Conservation (phyloP, 1,284 basidiomycete species). For the Rhodotorula sp. region DNA sequence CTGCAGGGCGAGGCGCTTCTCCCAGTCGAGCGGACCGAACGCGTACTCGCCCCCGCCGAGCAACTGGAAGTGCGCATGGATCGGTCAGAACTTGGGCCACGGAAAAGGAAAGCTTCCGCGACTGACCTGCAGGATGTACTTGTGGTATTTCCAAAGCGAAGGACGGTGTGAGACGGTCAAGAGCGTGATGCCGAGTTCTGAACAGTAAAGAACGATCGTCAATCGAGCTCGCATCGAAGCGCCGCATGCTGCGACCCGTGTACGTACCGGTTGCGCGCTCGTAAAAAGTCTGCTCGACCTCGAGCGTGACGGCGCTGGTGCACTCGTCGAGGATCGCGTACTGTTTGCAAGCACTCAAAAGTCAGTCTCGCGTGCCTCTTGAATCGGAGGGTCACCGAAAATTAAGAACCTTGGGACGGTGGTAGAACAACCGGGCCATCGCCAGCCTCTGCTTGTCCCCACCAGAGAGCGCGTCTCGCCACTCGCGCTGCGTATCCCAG, state of each 20-base stretch:
- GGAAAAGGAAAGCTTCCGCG: background rate
- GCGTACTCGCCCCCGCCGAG: conserved; percentile 58
- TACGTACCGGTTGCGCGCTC: conserved; percentile 70
- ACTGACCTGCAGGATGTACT: conserved; percentile 77
- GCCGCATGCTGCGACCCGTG: too few species aligned
- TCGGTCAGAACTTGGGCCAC: background rate
- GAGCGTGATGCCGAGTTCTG: conserved; percentile 75
- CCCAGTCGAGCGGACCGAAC: conserved; percentile 83
- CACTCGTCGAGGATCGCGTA: conserved; percentile 97
- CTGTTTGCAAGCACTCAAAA: conserved; percentile 51
- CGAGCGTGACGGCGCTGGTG: conserved; percentile 86
- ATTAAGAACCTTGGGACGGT: conserved; percentile 72
- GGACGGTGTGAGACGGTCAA: conserved; percentile 89
- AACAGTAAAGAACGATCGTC: too few species aligned
- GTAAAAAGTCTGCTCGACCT: conserved; percentile 76
- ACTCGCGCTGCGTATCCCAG: conserved; percentile 82
- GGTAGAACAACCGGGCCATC: conserved; percentile 95
- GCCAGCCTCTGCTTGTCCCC: conserved; percentile 73
- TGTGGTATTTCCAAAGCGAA: conserved; percentile 89
- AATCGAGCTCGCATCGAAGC: too few species aligned
- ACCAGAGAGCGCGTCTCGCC: conserved; percentile 84
- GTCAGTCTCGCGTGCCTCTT: background rate
- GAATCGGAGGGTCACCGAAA: background rate
- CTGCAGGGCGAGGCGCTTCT: conserved; percentile 84
- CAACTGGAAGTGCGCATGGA: conserved; percentile 38